Percentiles rank a stretch among this genome's conserved stretches.
phyloP scores from a whole-genome alignment of 352 stramenopile species.

The Phytopythium helicoides region DNA sequence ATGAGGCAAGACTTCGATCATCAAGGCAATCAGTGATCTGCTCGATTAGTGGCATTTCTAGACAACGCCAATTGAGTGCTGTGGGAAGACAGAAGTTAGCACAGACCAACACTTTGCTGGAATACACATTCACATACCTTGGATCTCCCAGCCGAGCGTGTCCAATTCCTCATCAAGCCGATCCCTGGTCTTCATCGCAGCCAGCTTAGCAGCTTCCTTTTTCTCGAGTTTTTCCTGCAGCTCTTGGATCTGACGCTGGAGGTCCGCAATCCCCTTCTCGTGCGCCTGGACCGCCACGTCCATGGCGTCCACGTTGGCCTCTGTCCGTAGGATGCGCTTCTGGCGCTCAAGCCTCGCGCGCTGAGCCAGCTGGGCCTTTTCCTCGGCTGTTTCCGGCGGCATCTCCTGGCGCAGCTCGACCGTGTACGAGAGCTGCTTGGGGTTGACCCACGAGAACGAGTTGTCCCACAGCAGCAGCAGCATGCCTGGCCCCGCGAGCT shows the following conservation, averaged over 20 bases:
- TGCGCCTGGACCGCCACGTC: slow-evolving; percentile 47
- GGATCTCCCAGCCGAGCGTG: slow-evolving; percentile 63
- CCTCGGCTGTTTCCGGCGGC: slow-evolving; percentile 25
- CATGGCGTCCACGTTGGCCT: slow-evolving; percentile 36
- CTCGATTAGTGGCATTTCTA: slow-evolving; percentile 31
- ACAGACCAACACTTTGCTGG: background rate
- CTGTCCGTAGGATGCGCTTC: slow-evolving; percentile 26
- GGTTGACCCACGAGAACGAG: slow-evolving; percentile 80
- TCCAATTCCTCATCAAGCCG: slow-evolving; percentile 48
- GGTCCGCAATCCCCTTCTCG: slow-evolving; percentile 36
- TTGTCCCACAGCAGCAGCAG: slow-evolving; percentile 79
- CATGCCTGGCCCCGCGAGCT: slow-evolving; percentile 52
- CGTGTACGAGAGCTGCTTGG: slow-evolving; percentile 72
- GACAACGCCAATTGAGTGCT: slow-evolving; percentile 49
- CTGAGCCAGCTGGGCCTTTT: slow-evolving; percentile 46
- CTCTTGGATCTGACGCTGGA: slow-evolving; percentile 62
- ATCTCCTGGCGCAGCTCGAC: slow-evolving; percentile 69
- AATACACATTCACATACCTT: slow-evolving; percentile 26
- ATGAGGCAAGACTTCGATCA: slow-evolving; percentile 28
- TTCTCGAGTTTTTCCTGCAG: slow-evolving; percentile 34
- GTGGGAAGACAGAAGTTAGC: background rate
- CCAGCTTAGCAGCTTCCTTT: slow-evolving; percentile 35
- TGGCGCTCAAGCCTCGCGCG: slow-evolving; percentile 46
- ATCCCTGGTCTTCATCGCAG: slow-evolving; percentile 31
- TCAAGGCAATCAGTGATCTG: slow-evolving; percentile 26